Evolutionary conservation across 441 rosid species (phyloP), one percentile per base, ranked within the genome.

Genomic region (Erodium trifolium): DNA sequence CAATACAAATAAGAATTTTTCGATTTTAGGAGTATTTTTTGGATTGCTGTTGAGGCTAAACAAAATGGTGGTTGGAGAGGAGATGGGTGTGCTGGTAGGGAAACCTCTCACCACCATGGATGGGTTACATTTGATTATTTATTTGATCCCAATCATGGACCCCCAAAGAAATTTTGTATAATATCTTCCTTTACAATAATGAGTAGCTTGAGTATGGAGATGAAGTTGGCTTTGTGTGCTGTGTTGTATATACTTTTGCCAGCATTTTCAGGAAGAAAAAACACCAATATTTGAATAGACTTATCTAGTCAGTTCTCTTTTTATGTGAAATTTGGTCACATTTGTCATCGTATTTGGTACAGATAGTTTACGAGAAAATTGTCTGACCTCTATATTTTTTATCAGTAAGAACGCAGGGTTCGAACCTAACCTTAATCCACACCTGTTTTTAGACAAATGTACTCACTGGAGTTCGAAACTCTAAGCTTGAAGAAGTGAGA

Each of bases 81-180:
- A 53, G 14, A n/a, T 53, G 19, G 7, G 19, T 53, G 7, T 53
- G 18, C 18, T 53, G 17, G 60, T 53, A 53, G 60, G 60, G 7
- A 5, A 45, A 12, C 19, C 18, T 53, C 60, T 53, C 60, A 53
- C 19, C 60, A 3, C 18, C 23, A 53, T 53, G 17, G 60, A 53
- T 53, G 60, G 60, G 60, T 14, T 5, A 53, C 19, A 14, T 53
- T n/a, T 53, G 60, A 53, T 2, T 23, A 23, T 23, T 0, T 53
- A 14, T 53, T 53, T n/a, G 60, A 53, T 53, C 8, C 60, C 18
- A 53, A 53, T 53, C 3, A 53, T 53, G 60, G 60, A 53, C 60
- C 60, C 60, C 60, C 14, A 53, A 53, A 18, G 14, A 51, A 53
- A 3, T 53, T 53, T 53, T 53, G 60, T 53, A 53, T 53, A 4